Evolutionary conservation across 768 basidiomycete genomes (phyloP), one percentile per base, ranked within the genome.

Genomic region (Chlorophyllum brunneum): DNA sequence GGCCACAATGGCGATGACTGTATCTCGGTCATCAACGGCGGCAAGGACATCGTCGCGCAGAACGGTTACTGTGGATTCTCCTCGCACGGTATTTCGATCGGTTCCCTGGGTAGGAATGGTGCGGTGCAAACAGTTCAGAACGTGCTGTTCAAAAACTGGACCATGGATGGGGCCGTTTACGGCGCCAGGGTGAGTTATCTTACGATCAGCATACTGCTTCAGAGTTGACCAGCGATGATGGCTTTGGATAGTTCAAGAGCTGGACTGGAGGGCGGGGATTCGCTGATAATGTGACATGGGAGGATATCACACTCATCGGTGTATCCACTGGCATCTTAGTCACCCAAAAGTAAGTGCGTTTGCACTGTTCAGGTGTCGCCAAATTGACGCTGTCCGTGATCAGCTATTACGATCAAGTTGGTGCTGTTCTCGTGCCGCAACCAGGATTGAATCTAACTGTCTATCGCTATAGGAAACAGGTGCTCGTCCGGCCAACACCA

Each of bases 371-470:
- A 7, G 3, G 37, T 40, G 15, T n/a, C 1, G 13, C 30, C 10
- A 7, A 13, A 8, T 15, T 46, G 1, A 26, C 31, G 39, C 18
- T 43, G 22, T 8, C 11, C 22, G 8, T 16, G 11, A n/a, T n/a
- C 27, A 80, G 78, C 61, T 81, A 80, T 55, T 78, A 71, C 63
- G 77, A 80, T 48, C 79, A 81, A 55, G 69, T 65, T 26, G 3
- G 53, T 20, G 23, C 10, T 9, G 2, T 24, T n/a, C 15, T 24
- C 15, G 5, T n/a, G 20, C 39, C 16, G 10, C 24, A 26, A 26
- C 11, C 22, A 40, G 20, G 20, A 18, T 40, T n/a, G 5, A 43
- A 24, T 11, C 11, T 49, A 22, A 51, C 24, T 24, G 11, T 15
- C 34, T 30, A n/a, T 13, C 24, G n/a, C 8, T 11, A 13, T 41